A percentile compares a stretch with the other conserved stretches of the same genome.
Evolutionary conservation across 768 basidiomycete genomes (phyloP).

Genomic region (Russula sp.): DNA sequence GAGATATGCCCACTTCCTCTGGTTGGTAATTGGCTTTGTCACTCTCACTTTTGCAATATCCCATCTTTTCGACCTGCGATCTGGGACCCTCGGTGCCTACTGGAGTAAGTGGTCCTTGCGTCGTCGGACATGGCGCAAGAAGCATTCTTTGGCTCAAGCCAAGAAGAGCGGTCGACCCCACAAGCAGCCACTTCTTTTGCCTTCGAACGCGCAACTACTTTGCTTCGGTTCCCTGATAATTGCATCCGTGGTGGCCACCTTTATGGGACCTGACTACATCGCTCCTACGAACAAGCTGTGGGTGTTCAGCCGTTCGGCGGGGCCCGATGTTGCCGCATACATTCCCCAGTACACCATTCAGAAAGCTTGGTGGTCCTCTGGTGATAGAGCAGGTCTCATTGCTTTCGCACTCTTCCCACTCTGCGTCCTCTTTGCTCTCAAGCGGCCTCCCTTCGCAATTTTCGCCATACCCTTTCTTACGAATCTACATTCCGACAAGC

Average conservation of each 20-base stretch:
- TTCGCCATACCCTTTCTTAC: conserved; percentile 55
- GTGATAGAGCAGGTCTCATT: conserved; percentile 58
- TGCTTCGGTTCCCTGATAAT: conserved; percentile 38
- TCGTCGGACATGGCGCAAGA: conserved; percentile 50
- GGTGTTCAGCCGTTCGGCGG: conserved; percentile 27
- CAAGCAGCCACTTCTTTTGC: conserved; percentile 41
- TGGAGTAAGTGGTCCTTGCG: conserved; percentile 56
- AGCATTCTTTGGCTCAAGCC: conserved; percentile 33
- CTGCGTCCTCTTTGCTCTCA: conserved; percentile 63
- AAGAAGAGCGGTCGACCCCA: conserved; percentile 30
- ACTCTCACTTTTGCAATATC: conserved; percentile 36
- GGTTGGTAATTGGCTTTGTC: conserved; percentile 43
- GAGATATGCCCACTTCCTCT: conserved; percentile 51
- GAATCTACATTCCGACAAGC: conserved; percentile 69
- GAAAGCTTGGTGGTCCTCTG: conserved; percentile 67
- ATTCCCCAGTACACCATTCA: conserved; percentile 52
- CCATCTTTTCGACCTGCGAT: conserved; percentile 37
- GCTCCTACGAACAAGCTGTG: conserved; percentile 34
- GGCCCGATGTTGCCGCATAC: conserved; percentile 31
- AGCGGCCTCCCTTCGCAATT: conserved; percentile 62
- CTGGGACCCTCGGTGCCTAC: conserved; percentile 40
- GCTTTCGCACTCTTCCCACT: conserved; percentile 68
- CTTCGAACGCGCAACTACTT: conserved; percentile 59
- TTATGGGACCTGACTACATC: conserved; percentile 66
- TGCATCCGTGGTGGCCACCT: conserved; percentile 39